Conservation (phyloP, 2,329 filamentous ascomycete species). For the Fusarium goolgardi region DNA sequence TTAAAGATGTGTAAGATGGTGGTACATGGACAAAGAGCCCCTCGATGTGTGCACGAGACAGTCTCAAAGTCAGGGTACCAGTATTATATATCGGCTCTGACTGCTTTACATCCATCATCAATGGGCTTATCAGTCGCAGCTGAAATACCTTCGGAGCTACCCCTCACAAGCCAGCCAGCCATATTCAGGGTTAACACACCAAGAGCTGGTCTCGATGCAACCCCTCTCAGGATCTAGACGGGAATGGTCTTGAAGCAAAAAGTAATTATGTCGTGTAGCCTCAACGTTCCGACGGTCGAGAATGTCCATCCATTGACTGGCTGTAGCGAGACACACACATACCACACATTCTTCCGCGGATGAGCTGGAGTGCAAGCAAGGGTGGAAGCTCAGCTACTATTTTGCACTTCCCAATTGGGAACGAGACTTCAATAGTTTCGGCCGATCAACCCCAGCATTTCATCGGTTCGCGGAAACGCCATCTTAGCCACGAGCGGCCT, state of each 20-base stretch:
- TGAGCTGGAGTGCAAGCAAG: constrained; percentile 15
- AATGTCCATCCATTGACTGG: neutral
- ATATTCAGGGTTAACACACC: neutral
- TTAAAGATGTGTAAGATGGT: neutral
- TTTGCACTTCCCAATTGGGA: neutral
- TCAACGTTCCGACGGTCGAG: neutral
- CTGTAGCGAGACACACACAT: neutral
- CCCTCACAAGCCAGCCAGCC: constrained; percentile 10
- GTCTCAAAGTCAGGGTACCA: neutral
- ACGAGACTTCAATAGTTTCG: constrained; percentile 19
- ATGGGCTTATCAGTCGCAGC: neutral
- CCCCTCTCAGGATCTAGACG: neutral
- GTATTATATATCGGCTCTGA: constrained; percentile 18
- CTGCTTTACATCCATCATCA: neutral
- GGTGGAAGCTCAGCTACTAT: constrained; percentile 5
- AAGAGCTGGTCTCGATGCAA: neutral
- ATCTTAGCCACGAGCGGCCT: constrained; percentile 7
- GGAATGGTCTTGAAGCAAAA: neutral
- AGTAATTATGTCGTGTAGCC: constrained; percentile 17
- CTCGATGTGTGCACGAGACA: neutral
- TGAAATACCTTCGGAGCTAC: constrained; percentile 11
- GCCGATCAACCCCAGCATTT: constrained; percentile 27
- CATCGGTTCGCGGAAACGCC: neutral
- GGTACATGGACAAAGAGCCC: constrained; percentile 4
- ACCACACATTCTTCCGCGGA: constrained; percentile 3